Evolutionary conservation across 2,329 filamentous ascomycete species (phyloP).

Genomic region (Diaporthe sp.): DNA sequence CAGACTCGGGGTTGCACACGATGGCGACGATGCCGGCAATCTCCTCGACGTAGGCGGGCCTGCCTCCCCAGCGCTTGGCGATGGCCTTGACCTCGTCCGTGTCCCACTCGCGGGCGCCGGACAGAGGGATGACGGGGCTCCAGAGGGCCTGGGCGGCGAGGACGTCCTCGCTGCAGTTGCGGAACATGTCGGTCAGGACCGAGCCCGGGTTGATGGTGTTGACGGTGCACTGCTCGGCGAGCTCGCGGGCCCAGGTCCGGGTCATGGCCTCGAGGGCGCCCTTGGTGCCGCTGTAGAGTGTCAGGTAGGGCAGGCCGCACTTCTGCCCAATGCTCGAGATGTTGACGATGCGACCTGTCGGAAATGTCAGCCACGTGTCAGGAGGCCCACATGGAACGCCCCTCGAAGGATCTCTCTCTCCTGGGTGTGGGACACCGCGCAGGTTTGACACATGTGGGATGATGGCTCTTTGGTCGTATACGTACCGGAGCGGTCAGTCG

Average conservation of each 20-base stretch:
- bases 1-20: slow-evolving; percentile 41
- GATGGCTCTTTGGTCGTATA: neutral
- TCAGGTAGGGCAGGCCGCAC: slow-evolving; percentile 65
- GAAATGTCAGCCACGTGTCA: slow-evolving; percentile 24
- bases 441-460: neutral
- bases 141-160: slow-evolving; percentile 55
- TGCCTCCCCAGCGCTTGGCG: slow-evolving; percentile 64
- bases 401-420: neutral
- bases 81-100: slow-evolving; percentile 47
- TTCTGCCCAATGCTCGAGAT: slow-evolving; percentile 66
- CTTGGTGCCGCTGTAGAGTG: slow-evolving; percentile 73
- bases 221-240: slow-evolving; percentile 68
- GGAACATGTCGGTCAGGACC: slow-evolving; percentile 59
- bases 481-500: slow-evolving; percentile 63
- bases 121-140: slow-evolving; percentile 63
- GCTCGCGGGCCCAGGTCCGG: slow-evolving; percentile 70
- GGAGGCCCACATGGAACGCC: neutral
- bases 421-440: neutral
- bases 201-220: slow-evolving; percentile 73
- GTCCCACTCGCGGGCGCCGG: slow-evolving; percentile 47
- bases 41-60: slow-evolving; percentile 68
- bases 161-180: slow-evolving; percentile 65
- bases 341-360: slow-evolving; percentile 64
- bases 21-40: slow-evolving; percentile 42
- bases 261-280: slow-evolving; percentile 73